Base-by-base conservation (phyloP, 1,139 yeast genomes). In the Scheffersomyces titani region DNA sequence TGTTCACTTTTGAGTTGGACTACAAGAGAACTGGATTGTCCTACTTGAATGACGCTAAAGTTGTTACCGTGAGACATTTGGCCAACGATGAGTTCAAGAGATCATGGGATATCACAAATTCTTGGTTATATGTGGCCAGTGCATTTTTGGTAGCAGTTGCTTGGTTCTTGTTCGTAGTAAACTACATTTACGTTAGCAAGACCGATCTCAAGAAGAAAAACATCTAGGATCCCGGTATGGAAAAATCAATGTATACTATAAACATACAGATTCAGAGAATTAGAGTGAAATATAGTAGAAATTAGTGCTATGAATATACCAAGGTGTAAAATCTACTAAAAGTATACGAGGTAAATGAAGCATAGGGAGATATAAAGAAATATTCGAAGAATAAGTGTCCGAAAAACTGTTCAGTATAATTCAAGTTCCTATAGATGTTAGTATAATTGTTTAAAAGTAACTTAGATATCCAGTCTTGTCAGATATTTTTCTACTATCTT, bases 11-110 rank as follows among this genome's bases (percentile, higher is more conserved):
- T 73, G 83, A 84, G 61, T 81, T 90, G 53, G 89, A 89, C 66
- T 93, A 93, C 77, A 84, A 85, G 72, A 86, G 97, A 68, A 78
- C 85, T n/a, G 98, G 98, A 7, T 79, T 83, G 63, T 81, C 90
- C 40, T 92, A 79, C 71, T 72, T 94, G 59, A 78, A 79, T 19
- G 91, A 89, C 66, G 82, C 84, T 60, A 81, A 82, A 58, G 87
- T 89, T 19, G 92, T 92, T 52, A 87, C 98, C 2, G 88, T 96
- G 52, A 87, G 99, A 72, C 98, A 96, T 73, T 83, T 91, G 68
- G 98, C 98, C 59, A 94, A 93, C 71, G 97, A 94, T 71, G 99
- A 96, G 76, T 96, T 88, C 79, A 89, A 89, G 63, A 86, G 98
- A 74, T 88, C 96, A 49, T 94, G 96, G 96, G 91, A 90, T 60